Evolutionary conservation across 1,139 yeast species (phyloP).

Genomic region (Taiozyma sp.): DNA sequence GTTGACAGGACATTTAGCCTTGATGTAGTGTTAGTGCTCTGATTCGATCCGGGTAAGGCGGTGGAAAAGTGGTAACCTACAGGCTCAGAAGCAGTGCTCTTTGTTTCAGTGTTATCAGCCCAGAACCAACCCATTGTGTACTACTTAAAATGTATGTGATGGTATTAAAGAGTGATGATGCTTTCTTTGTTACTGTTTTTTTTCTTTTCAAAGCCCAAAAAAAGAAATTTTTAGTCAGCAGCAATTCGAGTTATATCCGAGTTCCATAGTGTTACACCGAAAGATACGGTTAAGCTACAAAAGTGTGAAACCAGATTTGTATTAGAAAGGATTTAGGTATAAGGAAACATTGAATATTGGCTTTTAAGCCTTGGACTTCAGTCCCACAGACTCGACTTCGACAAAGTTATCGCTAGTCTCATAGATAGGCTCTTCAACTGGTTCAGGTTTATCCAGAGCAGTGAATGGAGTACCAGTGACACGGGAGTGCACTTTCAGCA

Average conservation of each 20-base stretch:
- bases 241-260: background rate
- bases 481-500: constrained; percentile 34
- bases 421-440: background rate
- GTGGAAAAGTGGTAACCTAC: background rate
- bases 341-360: too few relatives aligned
- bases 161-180: background rate
- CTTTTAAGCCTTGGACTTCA: background rate
- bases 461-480: constrained; percentile 43
- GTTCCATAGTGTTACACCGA: background rate
- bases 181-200: background rate
- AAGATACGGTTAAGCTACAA: background rate
- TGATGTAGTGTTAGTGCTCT: background rate
- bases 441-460: constrained; percentile 46
- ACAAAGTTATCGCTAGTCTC: background rate
- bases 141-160: background rate
- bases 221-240: background rate
- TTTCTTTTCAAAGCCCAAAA: background rate
- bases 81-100: background rate
- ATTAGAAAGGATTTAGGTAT: too few relatives aligned
- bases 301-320: background rate
- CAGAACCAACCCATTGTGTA: constrained; percentile 73
- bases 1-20: constrained; percentile 37
- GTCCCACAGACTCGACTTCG: background rate
- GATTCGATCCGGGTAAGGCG: background rate
- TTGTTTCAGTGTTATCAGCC: constrained; percentile 39